Evolutionary conservation across 805 yeast species (phyloP).

Genomic region (Teunomyces atbi): DNA sequence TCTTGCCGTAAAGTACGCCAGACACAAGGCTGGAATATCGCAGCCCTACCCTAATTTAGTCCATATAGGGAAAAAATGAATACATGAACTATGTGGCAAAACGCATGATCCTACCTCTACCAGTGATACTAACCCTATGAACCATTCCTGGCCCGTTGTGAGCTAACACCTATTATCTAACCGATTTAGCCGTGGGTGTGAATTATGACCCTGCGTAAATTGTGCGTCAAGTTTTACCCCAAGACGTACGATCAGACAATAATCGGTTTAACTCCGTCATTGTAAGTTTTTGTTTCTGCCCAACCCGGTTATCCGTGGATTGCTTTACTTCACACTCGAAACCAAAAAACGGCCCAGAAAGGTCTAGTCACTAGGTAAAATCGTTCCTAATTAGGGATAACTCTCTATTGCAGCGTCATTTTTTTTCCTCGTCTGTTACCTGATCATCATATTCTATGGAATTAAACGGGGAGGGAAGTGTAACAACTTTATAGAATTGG

Average conservation of each 20-base stretch:
- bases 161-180: background rate
- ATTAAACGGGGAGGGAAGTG: background rate
- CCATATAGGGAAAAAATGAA: background rate
- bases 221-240: background rate
- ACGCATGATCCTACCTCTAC: background rate
- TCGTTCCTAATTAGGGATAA: conserved; percentile 1
- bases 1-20: background rate
- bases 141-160: background rate
- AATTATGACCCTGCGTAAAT: background rate
- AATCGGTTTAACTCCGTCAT: background rate
- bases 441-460: background rate
- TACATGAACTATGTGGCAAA: background rate
- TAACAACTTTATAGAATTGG: conserved; percentile 1
- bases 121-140: background rate
- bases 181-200: background rate
- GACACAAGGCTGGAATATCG: background rate
- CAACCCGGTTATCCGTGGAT: background rate
- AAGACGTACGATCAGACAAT: background rate
- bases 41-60: background rate
- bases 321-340: background rate
- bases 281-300: background rate
- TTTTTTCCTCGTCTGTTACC: conserved; percentile 1
- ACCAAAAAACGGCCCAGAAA: background rate
- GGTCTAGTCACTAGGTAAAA: background rate
- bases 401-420: conserved; percentile 2